phyloP scores from a whole-genome alignment of 495 filamentous ascomycete species.

The Talaromyces wortmannii region DNA sequence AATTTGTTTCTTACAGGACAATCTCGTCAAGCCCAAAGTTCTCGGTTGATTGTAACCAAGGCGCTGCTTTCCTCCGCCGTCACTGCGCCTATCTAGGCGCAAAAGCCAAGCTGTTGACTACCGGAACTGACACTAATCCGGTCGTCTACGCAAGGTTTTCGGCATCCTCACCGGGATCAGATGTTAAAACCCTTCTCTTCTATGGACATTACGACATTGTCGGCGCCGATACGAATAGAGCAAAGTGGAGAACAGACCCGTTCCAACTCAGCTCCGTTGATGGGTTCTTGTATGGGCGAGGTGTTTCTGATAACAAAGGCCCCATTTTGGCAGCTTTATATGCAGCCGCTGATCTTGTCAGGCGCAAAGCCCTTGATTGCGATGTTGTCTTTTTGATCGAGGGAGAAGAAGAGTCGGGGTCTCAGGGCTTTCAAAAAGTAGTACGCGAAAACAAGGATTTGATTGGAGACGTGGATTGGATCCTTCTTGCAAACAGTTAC shows the following conservation, averaged over 20 bases:
- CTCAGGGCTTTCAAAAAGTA: conserved; percentile 76
- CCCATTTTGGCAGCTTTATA: conserved; percentile 90
- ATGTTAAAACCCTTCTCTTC: conserved; percentile 84
- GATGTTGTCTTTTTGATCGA: conserved; percentile 93
- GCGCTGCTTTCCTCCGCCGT: conserved; percentile 80
- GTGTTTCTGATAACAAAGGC: conserved; percentile 94
- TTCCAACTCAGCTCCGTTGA: conserved; percentile 80
- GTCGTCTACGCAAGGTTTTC: conserved; percentile 84
- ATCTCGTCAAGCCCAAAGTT: conserved; percentile 80
- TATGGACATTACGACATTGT: conserved; percentile 99
- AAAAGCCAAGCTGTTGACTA: conserved; percentile 75
- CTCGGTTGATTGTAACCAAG: conserved; percentile 83
- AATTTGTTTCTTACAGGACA: conserved; percentile 86
- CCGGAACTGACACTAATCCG: conserved; percentile 71
- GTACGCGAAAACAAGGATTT: conserved; percentile 70
- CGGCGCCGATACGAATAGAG: conserved; percentile 69
- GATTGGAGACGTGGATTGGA: conserved; percentile 88
- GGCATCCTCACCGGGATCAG: conserved; percentile 46
- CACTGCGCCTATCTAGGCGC: conserved; percentile 89
- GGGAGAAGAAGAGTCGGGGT: conserved; percentile 94
- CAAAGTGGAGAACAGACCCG: conserved; percentile 79
- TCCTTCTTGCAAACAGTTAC: conserved; percentile 92
- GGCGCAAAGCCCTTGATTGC: conserved; percentile 68
- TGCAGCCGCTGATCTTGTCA: conserved; percentile 78
- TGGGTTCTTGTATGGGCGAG: conserved; percentile 94